Percentiles rank a stretch among this genome's conserved stretches.
These are phyloP conservation scores for Gardenia jasminoides DNA, from an alignment of 257 asterid species.

Conservation along the genomic window DNA sequence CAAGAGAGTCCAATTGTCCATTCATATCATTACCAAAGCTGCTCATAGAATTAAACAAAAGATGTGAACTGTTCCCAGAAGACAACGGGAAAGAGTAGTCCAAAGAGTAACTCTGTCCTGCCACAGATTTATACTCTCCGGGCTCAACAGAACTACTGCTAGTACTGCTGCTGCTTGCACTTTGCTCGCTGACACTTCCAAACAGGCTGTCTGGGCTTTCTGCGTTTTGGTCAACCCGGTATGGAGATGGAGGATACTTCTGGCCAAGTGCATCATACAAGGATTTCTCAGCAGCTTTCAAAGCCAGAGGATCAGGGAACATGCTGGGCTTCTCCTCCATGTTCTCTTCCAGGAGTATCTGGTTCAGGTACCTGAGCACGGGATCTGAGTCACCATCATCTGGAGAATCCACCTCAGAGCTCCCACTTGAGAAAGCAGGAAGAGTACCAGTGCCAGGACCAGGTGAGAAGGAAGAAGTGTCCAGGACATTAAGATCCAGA, in stretches of 20 bases:
- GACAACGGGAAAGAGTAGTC: conserved; percentile 37
- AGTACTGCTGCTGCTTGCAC: conserved; percentile 45
- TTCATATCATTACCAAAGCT: conserved; percentile 27
- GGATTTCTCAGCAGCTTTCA: conserved; percentile 80
- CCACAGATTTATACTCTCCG: conserved; percentile 35
- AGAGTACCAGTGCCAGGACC: conserved; percentile 37
- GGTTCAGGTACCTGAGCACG: conserved; percentile 76
- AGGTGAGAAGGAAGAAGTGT: conserved; percentile 38
- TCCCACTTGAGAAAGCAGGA: conserved; percentile 41
- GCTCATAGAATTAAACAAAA: conserved; percentile 25
- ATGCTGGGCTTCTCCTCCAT: conserved; percentile 86
- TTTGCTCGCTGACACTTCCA: conserved; percentile 48
- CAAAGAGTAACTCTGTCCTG: conserved; percentile 33
- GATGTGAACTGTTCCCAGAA: conserved; percentile 31
- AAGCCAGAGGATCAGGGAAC: conserved; percentile 91
- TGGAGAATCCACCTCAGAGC: conserved; percentile 69
- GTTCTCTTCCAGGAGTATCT: conserved; percentile 83
- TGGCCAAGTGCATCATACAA: conserved; percentile 78
- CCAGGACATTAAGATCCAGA: conserved; percentile 41
- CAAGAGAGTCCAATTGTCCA: conserved; percentile 36
- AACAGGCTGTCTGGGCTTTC: conserved; percentile 67
- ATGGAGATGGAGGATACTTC: conserved; percentile 56
- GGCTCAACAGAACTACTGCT: conserved; percentile 56
- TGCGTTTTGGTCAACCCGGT: conserved; percentile 28
- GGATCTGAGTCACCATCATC: conserved; percentile 86